Conservation (phyloP, 768 basidiomycete genomes). For the Tulasnella sp. region DNA sequence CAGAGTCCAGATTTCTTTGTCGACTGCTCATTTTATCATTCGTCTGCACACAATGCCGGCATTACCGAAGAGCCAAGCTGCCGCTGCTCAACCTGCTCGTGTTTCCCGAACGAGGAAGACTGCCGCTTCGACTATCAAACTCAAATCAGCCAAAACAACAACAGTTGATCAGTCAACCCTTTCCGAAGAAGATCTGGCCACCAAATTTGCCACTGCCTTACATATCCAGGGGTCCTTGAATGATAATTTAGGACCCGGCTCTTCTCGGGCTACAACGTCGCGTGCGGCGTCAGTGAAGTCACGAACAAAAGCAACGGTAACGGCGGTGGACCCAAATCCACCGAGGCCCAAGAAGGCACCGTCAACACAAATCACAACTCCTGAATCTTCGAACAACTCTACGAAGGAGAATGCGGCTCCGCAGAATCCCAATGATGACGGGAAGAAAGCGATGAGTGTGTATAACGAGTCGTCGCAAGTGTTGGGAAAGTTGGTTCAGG, state of each 20-base stretch:
- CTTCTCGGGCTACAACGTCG: not conserved
- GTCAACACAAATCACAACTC: not conserved
- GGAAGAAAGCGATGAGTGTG: constrained; percentile 13
- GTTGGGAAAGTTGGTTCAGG: constrained; percentile 40
- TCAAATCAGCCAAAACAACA: too few species aligned
- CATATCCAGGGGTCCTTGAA: not conserved
- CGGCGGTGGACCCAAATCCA: not conserved
- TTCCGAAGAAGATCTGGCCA: not conserved
- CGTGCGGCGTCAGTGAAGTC: not conserved
- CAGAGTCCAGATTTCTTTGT: too few species aligned
- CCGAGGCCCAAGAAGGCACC: not conserved
- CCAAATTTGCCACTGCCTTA: not conserved
- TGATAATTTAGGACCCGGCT: not conserved
- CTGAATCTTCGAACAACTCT: not conserved
- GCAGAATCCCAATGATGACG: not conserved
- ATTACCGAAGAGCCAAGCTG: too few species aligned
- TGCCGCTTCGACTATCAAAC: not conserved
- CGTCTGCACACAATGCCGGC: too few species aligned
- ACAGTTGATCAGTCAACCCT: not conserved
- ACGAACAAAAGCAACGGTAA: not conserved
- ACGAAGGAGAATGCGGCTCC: not conserved
- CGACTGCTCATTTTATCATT: too few species aligned
- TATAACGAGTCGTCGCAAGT: constrained; percentile 51
- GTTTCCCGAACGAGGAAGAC: not conserved
- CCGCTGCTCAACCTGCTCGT: too few species aligned